Conservation (phyloP, 1,284 basidiomycete species). For the Puccinia polysora region DNA sequence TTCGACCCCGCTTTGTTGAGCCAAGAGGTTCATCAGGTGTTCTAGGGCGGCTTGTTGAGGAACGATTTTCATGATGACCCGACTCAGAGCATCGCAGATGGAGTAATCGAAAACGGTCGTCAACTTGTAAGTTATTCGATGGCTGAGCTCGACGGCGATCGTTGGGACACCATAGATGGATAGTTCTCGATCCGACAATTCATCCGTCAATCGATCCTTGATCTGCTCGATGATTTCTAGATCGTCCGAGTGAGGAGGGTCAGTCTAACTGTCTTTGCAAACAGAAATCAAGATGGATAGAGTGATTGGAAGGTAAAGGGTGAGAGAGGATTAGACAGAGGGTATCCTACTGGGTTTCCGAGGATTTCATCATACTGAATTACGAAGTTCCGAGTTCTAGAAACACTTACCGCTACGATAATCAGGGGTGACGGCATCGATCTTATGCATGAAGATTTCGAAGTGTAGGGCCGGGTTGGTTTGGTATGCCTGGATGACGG, state of each 20-base stretch:
- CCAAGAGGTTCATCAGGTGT: slow-evolving; percentile 73
- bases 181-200: slow-evolving; percentile 52
- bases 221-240: slow-evolving; percentile 60
- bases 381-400: not conserved
- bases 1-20: slow-evolving; percentile 54
- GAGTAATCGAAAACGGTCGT: slow-evolving; percentile 87
- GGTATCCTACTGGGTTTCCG: slow-evolving; percentile 25
- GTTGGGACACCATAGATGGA: slow-evolving; percentile 47
- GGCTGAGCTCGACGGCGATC: slow-evolving; percentile 45
- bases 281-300: slow-evolving; percentile 5
- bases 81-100: slow-evolving; percentile 78
- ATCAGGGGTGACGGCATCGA: slow-evolving; percentile 84
- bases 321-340: slow-evolving; percentile 24
- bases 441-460: slow-evolving; percentile 94
- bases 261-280: slow-evolving; percentile 3
- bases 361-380: no score
- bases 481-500: slow-evolving; percentile 57
- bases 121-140: slow-evolving; percentile 64
- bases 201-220: slow-evolving; percentile 62
- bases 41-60: slow-evolving; percentile 64
- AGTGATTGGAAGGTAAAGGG: not conserved
- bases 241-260: slow-evolving; percentile 57
- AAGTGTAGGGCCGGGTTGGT: slow-evolving; percentile 74
- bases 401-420: slow-evolving; percentile 71
- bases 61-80: slow-evolving; percentile 66